phyloP scores from a whole-genome alignment of 352 stramenopile genomes.

The Aphanomyces cochlioides region DNA sequence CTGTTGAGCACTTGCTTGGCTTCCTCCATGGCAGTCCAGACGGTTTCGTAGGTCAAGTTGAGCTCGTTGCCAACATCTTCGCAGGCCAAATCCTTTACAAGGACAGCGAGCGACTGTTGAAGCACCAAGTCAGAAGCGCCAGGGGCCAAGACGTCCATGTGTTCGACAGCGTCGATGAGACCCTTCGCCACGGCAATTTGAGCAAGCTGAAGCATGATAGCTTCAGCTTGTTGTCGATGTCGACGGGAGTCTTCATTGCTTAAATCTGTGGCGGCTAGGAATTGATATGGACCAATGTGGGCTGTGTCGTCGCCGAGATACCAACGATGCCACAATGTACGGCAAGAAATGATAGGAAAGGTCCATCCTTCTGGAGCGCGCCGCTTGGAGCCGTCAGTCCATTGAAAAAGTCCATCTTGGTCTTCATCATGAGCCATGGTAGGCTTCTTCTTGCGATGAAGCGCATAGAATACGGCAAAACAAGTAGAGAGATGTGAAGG shows the following conservation, averaged over 20 bases:
- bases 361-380: neutral
- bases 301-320: neutral
- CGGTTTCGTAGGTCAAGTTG: no score
- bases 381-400: neutral
- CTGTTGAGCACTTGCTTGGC: no score
- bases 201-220: neutral
- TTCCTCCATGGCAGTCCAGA: no score
- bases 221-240: neutral
- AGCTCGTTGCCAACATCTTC: no score
- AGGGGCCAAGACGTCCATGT: neutral
- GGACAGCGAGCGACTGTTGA: neutral
- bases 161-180: neutral
- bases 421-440: neutral
- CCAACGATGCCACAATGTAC: neutral
- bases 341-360: neutral
- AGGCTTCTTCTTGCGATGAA: neutral
- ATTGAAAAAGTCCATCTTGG: neutral
- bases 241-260: neutral
- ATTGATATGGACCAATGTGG: neutral
- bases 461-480: neutral
- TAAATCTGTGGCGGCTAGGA: neutral
- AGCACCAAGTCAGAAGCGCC: neutral
- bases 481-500: neutral
- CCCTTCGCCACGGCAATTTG: neutral
- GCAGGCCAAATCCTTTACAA: neutral